phyloP scores from a whole-genome alignment of 176 grass and related monocot genomes.

The Raddia guianensis region DNA sequence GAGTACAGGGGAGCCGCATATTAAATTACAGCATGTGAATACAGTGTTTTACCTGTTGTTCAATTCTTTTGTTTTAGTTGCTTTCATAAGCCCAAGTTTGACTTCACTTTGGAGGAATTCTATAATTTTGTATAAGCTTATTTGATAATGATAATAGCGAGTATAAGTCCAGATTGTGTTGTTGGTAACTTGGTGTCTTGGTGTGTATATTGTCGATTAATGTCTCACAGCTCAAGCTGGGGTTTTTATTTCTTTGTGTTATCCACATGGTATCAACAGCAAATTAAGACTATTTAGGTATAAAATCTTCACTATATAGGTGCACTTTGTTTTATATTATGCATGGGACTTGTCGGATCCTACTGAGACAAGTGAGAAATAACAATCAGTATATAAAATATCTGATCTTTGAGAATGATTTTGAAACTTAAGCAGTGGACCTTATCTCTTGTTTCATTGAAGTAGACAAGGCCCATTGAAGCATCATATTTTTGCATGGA shows the following conservation, averaged over 20 bases:
- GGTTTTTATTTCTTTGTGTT: background rate
- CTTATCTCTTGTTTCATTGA: background rate
- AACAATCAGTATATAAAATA: background rate
- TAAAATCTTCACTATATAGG: background rate
- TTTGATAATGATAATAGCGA: background rate
- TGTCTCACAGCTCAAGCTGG: background rate
- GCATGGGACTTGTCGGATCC: background rate
- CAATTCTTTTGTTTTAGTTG: background rate
- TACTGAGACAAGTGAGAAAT: background rate
- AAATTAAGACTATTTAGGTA: conserved; percentile 18
- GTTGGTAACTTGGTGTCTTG: background rate
- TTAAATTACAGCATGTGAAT: conserved; percentile 11
- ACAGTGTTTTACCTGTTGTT: background rate
- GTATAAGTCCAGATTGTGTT: conserved; percentile 13
- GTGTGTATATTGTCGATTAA: background rate
- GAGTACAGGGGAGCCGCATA: conserved; percentile 7
- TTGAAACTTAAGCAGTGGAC: background rate
- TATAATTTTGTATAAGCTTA: conserved; percentile 1
- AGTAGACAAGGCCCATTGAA: background rate
- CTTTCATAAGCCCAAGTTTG: conserved; percentile 22
- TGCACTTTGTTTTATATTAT: background rate
- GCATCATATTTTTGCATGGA: background rate
- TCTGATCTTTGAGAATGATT: background rate
- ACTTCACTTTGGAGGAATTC: background rate
- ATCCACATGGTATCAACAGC: background rate